Percentiles rank a stretch among this genome's conserved stretches.
phyloP scores from a whole-genome alignment of 2,329 filamentous ascomycete species.

The Thelonectria blattea region DNA sequence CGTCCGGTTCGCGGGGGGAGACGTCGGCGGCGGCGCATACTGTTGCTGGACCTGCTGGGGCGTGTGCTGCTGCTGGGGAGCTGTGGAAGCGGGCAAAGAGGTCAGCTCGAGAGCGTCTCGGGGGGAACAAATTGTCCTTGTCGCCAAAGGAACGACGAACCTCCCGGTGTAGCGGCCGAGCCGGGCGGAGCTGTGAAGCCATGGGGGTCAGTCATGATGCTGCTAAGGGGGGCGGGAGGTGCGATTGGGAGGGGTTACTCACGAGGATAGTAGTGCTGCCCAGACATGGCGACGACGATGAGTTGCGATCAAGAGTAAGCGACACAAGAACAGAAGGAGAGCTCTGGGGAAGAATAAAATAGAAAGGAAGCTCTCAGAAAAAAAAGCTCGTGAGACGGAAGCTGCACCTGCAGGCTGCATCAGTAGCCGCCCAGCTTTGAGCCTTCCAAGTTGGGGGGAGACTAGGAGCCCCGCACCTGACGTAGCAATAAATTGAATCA shows the following conservation, averaged over 20 bases:
- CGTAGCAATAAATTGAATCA: too few relatives aligned
- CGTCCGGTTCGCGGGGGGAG: constrained; percentile 53
- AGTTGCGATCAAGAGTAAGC: background rate
- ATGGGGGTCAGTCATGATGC: constrained; percentile 26
- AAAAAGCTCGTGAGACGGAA: constrained; percentile 6
- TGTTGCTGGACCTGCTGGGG: constrained; percentile 43
- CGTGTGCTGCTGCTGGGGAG: constrained; percentile 28
- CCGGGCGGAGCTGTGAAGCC: constrained; percentile 49
- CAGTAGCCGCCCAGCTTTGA: constrained; percentile 22
- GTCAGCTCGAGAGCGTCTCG: constrained; percentile 20
- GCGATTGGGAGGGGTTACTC: constrained; percentile 32
- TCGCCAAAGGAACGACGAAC: constrained; percentile 35
- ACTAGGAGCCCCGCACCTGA: constrained; percentile 17
- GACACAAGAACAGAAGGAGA: background rate
- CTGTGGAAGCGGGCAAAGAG: constrained; percentile 20
- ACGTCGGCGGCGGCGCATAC: constrained; percentile 55
- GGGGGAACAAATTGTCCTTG: background rate
- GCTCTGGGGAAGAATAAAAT: constrained; percentile 1
- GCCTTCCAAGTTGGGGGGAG: constrained; percentile 13
- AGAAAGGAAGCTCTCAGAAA: background rate
- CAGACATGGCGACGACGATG: constrained; percentile 44
- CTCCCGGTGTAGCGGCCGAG: constrained; percentile 38
- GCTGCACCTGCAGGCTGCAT: constrained; percentile 20
- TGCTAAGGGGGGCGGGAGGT: constrained; percentile 8
- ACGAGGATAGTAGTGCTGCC: constrained; percentile 56